phyloP scores from a whole-genome alignment of 352 stramenopile species.

The Ophiocytium majus region DNA sequence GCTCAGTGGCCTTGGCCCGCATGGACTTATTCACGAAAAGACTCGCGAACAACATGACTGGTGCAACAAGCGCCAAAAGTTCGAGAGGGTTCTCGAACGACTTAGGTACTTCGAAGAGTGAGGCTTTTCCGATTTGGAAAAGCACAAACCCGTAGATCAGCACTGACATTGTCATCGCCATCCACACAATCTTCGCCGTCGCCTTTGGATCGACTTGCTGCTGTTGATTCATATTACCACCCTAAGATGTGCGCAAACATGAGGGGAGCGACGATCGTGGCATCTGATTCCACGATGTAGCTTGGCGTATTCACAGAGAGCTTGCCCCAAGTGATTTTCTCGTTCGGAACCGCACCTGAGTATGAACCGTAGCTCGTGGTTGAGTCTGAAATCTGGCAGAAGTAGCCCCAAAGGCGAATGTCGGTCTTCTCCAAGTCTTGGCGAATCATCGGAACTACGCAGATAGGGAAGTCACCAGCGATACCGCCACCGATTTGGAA shows the following conservation, averaged over 20 bases:
- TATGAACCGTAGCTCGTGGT: neutral
- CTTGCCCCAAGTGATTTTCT: constrained; percentile 15
- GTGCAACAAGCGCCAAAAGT: no score
- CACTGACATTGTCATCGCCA: no score
- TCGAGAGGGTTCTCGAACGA: no score
- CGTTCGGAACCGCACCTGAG: constrained; percentile 3
- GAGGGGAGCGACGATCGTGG: constrained; percentile 4
- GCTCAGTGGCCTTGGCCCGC: no score
- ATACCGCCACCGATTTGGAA: constrained; percentile 15
- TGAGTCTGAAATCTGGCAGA: constrained; percentile 10
- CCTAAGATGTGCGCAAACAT: constrained; percentile 13
- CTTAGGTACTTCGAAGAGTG: no score
- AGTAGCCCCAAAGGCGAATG: constrained; percentile 3
- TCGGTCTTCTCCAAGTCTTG: constrained; percentile 1
- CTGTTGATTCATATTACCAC: no score
- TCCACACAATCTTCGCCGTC: no score
- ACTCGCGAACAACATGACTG: no score
- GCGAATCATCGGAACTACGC: constrained; percentile 6
- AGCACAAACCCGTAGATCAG: no score
- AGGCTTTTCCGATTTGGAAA: no score
- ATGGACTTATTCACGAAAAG: no score
- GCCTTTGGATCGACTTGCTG: no score
- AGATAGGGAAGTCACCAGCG: constrained; percentile 15
- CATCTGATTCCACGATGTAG: constrained; percentile 9
- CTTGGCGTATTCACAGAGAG: neutral